phyloP scores from a whole-genome alignment of 768 basidiomycete genomes.

The Amanita exitialis region DNA sequence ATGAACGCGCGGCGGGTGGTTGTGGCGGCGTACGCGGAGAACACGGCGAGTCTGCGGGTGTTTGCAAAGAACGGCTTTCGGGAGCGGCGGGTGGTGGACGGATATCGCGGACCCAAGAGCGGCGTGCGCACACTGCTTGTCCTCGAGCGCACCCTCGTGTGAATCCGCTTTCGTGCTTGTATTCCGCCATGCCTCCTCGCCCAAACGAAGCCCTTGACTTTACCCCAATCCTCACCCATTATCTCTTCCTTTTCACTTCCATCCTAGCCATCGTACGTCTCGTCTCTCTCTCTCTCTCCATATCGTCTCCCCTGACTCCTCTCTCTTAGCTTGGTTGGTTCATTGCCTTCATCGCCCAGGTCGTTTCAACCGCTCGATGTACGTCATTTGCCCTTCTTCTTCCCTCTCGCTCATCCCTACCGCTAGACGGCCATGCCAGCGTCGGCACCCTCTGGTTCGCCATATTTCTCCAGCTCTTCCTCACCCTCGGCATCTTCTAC shows the following conservation, averaged over 20 bases:
- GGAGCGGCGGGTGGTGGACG: constrained; percentile 25
- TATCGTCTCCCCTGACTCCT: neutral
- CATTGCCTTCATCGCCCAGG: constrained; percentile 69
- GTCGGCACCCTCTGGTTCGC: constrained; percentile 76
- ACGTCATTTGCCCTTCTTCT: constrained; percentile 10
- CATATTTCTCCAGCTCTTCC: constrained; percentile 66
- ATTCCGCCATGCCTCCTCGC: constrained; percentile 39
- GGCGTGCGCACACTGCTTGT: constrained; percentile 23
- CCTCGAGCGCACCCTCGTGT: constrained; percentile 17
- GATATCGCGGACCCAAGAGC: constrained; percentile 28
- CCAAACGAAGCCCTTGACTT: constrained; percentile 69
- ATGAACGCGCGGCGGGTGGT: constrained; percentile 45
- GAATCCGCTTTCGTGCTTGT: constrained; percentile 4
- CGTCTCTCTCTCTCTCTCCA: constrained; percentile 10
- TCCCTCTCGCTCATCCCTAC: neutral
- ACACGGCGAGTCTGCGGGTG: constrained; percentile 50
- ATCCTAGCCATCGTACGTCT: constrained; percentile 65
- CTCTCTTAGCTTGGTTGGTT: constrained; percentile 55
- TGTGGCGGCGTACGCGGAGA: constrained; percentile 37
- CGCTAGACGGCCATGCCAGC: constrained; percentile 27
- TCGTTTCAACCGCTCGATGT: constrained; percentile 50
- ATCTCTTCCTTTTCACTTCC: constrained; percentile 84
- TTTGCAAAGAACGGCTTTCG: constrained; percentile 61
- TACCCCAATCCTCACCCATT: constrained; percentile 83
- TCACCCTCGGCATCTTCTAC: constrained; percentile 64